Evolutionary conservation across 1,139 yeast genomes (phyloP).

Genomic region (Debaryomycetaceae sp.): DNA sequence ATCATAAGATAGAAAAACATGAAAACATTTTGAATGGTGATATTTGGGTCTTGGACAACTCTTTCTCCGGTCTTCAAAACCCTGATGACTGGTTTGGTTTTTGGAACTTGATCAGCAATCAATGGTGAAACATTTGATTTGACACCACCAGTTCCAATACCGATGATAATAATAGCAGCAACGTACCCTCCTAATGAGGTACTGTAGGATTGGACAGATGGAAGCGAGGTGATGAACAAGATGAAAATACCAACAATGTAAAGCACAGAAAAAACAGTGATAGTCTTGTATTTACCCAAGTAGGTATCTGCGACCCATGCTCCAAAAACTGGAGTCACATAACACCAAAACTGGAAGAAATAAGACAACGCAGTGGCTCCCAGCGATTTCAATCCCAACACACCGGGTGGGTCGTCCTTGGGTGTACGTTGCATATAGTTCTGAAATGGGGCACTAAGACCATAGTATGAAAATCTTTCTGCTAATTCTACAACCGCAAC

Average conservation of each 20-base stretch:
- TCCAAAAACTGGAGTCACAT: conserved; percentile 74
- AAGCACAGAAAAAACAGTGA: conserved; percentile 55
- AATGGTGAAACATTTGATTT: conserved; percentile 77
- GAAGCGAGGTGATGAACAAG: conserved; percentile 70
- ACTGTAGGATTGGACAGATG: conserved; percentile 50
- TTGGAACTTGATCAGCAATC: conserved; percentile 70
- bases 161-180: conserved; percentile 64
- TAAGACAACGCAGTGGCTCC: conserved; percentile 75
- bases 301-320: conserved; percentile 75
- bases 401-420: conserved; percentile 52
- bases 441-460: conserved; percentile 71
- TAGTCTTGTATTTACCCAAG: conserved; percentile 71
- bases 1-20: conserved; percentile 44
- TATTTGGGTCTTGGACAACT: conserved; percentile 39
- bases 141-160: conserved; percentile 80
- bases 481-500: conserved; percentile 78
- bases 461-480: conserved; percentile 83
- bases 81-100: conserved; percentile 33
- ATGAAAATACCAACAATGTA: conserved; percentile 64
- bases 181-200: conserved; percentile 52
- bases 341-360: conserved; percentile 81
- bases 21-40: conserved; percentile 41
- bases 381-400: conserved; percentile 55
- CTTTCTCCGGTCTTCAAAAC: conserved; percentile 35
- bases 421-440: conserved; percentile 68